Evolutionary conservation across 2,329 filamentous ascomycete species (phyloP).

Genomic region (Tolypocladium ophioglossoides): DNA sequence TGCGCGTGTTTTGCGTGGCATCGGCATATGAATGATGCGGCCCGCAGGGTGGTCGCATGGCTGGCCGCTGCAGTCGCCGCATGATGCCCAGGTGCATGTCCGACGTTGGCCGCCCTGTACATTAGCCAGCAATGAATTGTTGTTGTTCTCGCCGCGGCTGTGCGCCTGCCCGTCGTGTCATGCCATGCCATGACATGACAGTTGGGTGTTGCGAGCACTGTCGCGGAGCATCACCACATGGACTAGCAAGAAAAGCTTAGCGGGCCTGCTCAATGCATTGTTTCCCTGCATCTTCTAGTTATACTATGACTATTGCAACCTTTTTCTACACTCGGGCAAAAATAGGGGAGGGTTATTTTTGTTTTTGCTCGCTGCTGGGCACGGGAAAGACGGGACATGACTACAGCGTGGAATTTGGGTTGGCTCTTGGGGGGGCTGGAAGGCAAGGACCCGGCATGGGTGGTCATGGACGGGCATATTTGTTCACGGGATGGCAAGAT

Average conservation of each 20-base stretch:
- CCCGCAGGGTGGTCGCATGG: not conserved
- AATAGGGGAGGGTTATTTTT: not conserved
- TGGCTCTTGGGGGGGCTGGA: not conserved
- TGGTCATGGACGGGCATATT: not conserved
- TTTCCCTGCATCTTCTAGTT: not conserved
- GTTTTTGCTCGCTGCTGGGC: not conserved
- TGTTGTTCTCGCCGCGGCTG: not conserved
- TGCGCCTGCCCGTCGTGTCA: not conserved
- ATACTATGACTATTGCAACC: no score
- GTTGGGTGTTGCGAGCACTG: not conserved
- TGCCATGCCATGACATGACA: not conserved
- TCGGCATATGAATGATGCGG: conserved; percentile 19
- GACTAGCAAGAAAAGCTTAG: not conserved
- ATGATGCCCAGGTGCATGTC: conserved; percentile 17
- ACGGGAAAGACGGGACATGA: not conserved
- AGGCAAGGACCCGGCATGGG: not conserved
- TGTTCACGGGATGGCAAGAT: not conserved
- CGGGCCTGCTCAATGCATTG: not conserved
- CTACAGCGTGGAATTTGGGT: not conserved
- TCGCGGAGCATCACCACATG: not conserved
- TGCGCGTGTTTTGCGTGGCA: conserved; percentile 42
- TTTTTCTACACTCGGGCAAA: not conserved
- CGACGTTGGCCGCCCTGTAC: conserved; percentile 9
- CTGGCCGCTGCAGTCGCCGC: conserved; percentile 7
- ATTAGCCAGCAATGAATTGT: not conserved